Percentiles rank a stretch among this genome's conserved stretches.
These are phyloP conservation scores for Saccharomyces pastorianus DNA, from an alignment of 1,139 yeast genomes.

Conservation along the genomic window DNA sequence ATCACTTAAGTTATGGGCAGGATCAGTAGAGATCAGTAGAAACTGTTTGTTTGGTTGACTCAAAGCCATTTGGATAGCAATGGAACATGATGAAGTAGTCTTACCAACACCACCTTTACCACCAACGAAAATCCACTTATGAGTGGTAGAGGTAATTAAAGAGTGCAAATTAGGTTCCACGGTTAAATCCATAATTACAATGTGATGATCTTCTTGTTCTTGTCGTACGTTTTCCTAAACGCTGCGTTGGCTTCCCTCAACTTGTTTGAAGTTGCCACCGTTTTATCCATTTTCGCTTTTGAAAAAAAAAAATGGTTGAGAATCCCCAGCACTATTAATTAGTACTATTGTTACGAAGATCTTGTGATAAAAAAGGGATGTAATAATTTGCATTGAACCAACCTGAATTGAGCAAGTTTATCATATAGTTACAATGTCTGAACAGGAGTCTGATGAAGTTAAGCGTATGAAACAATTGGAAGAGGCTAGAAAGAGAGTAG, in stretches of 20 bases:
- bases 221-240: neutral
- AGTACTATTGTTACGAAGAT: neutral
- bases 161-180: slow-evolving; percentile 65
- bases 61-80: slow-evolving; percentile 83
- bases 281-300: neutral
- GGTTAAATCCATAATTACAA: slow-evolving; percentile 30
- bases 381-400: neutral
- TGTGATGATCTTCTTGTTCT: neutral
- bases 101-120: slow-evolving; percentile 99
- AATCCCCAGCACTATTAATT: neutral
- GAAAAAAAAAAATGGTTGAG: neutral
- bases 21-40: slow-evolving; percentile 89
- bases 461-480: slow-evolving; percentile 29
- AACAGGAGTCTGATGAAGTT: slow-evolving; percentile 16
- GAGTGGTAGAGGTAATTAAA: slow-evolving; percentile 53
- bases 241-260: neutral
- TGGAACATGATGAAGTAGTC: slow-evolving; percentile 92
- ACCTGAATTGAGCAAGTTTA: neutral
- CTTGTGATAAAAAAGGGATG: neutral
- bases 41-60: slow-evolving; percentile 76
- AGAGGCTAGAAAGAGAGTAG: slow-evolving; percentile 32
- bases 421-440: slow-evolving; percentile 17
- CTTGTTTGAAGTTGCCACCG: slow-evolving; percentile 1
- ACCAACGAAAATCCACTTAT: slow-evolving; percentile 96
- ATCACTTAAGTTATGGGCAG: slow-evolving; percentile 94